Evolutionary conservation across 2,329 filamentous ascomycete genomes (phyloP).

Genomic region (Monosporascus sp.): DNA sequence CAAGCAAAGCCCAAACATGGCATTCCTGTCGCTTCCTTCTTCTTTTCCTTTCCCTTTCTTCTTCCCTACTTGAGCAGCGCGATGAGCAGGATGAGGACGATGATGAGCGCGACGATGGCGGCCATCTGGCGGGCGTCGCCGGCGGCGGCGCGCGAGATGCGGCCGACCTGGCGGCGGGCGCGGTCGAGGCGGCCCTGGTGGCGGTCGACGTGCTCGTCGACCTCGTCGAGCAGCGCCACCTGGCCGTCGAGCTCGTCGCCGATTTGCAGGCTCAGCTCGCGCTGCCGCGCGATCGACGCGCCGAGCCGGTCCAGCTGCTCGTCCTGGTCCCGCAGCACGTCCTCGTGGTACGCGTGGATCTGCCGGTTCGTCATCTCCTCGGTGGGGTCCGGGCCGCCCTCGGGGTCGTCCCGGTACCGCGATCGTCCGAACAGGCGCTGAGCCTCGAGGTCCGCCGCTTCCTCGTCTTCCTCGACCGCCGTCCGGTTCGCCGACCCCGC

Average conservation of each 20-base stretch:
- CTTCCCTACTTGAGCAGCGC: conserved; percentile 62
- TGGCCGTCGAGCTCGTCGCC: conserved; percentile 93
- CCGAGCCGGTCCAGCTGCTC: conserved; percentile 85
- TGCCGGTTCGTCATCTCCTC: conserved; percentile 68
- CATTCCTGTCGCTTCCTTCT: neutral
- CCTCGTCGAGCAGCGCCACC: conserved; percentile 81
- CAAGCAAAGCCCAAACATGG: neutral
- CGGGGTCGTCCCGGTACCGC: conserved; percentile 66
- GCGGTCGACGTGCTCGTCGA: conserved; percentile 75
- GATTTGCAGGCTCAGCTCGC: conserved; percentile 91
- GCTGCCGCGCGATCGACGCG: conserved; percentile 79
- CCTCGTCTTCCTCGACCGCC: conserved; percentile 30
- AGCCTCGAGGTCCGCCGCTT: conserved; percentile 27
- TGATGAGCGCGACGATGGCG: conserved; percentile 73
- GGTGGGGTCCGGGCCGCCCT: conserved; percentile 30
- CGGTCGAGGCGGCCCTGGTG: conserved; percentile 72
- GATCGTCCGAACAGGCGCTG: conserved; percentile 37
- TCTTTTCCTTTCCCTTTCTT: neutral
- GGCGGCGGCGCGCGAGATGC: conserved; percentile 62
- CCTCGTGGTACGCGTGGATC: conserved; percentile 77
- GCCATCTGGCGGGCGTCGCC: conserved; percentile 85
- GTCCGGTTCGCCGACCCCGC: conserved; percentile 12
- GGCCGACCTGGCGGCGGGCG: conserved; percentile 66
- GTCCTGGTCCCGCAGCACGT: conserved; percentile 83
- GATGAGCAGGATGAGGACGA: conserved; percentile 77